Evolutionary conservation across 768 basidiomycete species (phyloP).

Genomic region (Suillus luteus): DNA sequence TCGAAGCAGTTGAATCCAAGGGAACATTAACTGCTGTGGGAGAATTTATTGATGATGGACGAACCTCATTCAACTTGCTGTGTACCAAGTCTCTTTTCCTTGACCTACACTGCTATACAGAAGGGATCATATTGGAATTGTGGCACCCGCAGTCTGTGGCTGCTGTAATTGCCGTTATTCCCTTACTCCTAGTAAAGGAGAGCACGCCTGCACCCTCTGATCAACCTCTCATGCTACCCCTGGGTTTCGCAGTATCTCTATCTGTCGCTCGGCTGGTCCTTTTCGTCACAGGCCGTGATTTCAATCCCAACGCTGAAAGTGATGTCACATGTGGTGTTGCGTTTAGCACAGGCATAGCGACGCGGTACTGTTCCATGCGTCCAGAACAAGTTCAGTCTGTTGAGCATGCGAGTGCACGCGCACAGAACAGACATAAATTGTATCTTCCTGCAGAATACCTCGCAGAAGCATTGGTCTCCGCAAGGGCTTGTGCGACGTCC

Average conservation of each 20-base stretch:
- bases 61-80: conserved; percentile 40
- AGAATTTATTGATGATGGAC: conserved; percentile 48
- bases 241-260: conserved; percentile 56
- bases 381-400: conserved; percentile 21
- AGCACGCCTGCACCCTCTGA: conserved; percentile 15
- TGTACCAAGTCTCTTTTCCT: conserved; percentile 45
- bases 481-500: conserved; percentile 36
- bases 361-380: conserved; percentile 56
- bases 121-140: conserved; percentile 63
- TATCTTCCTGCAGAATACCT: conserved; percentile 54
- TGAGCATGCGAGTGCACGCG: conserved; percentile 31
- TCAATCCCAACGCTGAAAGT: conserved; percentile 69
- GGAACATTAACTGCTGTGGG: conserved; percentile 51
- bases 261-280: conserved; percentile 64
- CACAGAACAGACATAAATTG: conserved; percentile 53
- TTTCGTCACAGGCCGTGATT: conserved; percentile 76
- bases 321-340: conserved; percentile 72
- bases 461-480: conserved; percentile 45
- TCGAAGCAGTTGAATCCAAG: conserved; percentile 56
- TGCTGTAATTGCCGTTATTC: conserved; percentile 52
- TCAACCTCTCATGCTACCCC: conserved; percentile 45
- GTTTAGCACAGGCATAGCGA: conserved; percentile 51
- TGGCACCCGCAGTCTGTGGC: conserved; percentile 64
- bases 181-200: conserved; percentile 33
- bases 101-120: conserved; percentile 51